phyloP scores from a whole-genome alignment of 2,329 filamentous ascomycete species.

The Exserohilum turcica region DNA sequence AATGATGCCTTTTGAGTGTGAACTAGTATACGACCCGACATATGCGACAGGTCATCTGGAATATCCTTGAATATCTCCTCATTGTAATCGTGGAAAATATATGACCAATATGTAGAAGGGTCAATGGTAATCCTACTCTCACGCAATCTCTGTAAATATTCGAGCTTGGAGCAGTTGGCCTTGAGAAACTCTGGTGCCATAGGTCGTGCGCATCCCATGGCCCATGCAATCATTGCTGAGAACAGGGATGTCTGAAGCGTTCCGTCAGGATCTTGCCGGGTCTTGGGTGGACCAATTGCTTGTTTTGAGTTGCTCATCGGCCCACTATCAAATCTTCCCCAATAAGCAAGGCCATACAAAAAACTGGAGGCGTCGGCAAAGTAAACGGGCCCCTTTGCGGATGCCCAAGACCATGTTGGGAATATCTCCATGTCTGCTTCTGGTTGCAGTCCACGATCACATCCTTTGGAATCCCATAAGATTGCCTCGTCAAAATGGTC shows the following conservation, averaged over 20 bases:
- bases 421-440: background rate
- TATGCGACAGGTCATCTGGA: background rate
- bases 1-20: slow-evolving; percentile 1
- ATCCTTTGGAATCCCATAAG: background rate
- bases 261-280: background rate
- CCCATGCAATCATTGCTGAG: background rate
- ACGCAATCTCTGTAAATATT: background rate
- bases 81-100: background rate
- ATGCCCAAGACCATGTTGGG: background rate
- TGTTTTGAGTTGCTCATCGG: background rate
- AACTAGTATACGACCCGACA: background rate
- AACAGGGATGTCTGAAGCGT: background rate
- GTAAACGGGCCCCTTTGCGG: background rate
- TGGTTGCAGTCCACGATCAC: background rate
- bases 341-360: background rate
- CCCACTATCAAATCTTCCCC: background rate
- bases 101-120: background rate
- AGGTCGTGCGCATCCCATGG: background rate
- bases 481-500: background rate
- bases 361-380: background rate
- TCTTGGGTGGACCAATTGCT: background rate
- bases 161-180: background rate
- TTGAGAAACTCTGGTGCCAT: background rate
- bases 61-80: background rate
- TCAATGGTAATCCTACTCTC: background rate